These are phyloP conservation scores for Tricholoma terreum DNA, from an alignment of 768 basidiomycete genomes.

Conservation along the genomic window DNA sequence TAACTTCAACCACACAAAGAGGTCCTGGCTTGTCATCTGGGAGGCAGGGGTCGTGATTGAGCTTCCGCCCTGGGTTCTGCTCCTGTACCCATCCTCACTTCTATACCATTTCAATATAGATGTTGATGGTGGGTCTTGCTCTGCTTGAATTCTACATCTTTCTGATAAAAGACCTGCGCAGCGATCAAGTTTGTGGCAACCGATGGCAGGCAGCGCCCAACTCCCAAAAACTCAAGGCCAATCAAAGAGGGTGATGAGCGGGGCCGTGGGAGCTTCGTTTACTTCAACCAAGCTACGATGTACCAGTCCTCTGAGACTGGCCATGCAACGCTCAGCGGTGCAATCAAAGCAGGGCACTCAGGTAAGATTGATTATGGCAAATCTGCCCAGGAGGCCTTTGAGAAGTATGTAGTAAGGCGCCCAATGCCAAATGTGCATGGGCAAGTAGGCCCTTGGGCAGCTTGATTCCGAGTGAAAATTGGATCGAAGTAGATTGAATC, in stretches of 20 bases:
- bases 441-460: too few relatives aligned
- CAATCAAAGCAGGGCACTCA: not conserved
- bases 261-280: not conserved
- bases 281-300: not conserved
- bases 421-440: too few relatives aligned
- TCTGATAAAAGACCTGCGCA: too few relatives aligned
- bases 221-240: not conserved
- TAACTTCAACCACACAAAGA: too few relatives aligned
- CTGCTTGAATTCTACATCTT: too few relatives aligned
- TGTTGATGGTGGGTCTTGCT: too few relatives aligned
- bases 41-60: conserved; percentile 25
- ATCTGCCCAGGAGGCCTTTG: not conserved
- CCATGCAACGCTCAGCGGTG: not conserved
- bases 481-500: too few relatives aligned
- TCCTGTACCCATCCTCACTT: not conserved
- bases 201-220: not conserved
- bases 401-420: too few relatives aligned
- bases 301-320: not conserved
- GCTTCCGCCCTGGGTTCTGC: conserved; percentile 4
- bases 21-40: conserved; percentile 23
- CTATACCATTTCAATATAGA: too few relatives aligned
- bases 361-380: not conserved
- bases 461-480: too few relatives aligned
- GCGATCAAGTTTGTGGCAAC: too few relatives aligned
- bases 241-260: not conserved